Conservation (phyloP, 2,329 filamentous ascomycete genomes). For the Monosporascus sp. region DNA sequence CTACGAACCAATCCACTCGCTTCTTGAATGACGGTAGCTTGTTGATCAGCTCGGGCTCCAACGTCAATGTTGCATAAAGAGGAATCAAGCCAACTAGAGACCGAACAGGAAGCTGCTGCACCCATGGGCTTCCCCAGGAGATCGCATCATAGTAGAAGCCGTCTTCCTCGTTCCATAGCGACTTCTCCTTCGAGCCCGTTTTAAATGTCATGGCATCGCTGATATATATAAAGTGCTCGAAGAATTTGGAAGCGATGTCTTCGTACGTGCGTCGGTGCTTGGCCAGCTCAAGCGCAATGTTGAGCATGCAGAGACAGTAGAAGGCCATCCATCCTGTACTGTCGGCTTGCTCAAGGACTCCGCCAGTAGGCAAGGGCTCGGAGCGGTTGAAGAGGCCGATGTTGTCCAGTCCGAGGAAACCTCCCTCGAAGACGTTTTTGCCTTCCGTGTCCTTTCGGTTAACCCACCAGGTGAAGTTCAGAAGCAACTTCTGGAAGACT, state of each 20-base stretch:
- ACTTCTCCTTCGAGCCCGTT: slow-evolving; percentile 68
- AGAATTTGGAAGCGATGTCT: slow-evolving; percentile 96
- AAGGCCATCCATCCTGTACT: slow-evolving; percentile 99
- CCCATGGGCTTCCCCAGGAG: slow-evolving; percentile 89
- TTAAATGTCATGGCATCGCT: slow-evolving; percentile 94
- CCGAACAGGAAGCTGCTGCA: slow-evolving; percentile 84
- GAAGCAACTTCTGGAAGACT: slow-evolving; percentile 89
- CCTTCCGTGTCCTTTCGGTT: slow-evolving; percentile 92
- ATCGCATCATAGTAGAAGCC: slow-evolving; percentile 99
- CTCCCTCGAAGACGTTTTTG: slow-evolving; percentile 96
- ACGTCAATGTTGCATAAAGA: slow-evolving; percentile 82
- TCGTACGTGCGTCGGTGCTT: slow-evolving; percentile 95
- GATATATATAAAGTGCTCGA: slow-evolving; percentile 97
- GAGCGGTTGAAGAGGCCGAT: slow-evolving; percentile 97
- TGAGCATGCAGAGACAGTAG: slow-evolving; percentile 93
- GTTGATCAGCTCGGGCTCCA: slow-evolving; percentile 91
- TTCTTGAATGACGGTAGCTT: slow-evolving; percentile 90
- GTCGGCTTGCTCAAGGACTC: slow-evolving; percentile 91
- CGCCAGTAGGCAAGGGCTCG: slow-evolving; percentile 87
- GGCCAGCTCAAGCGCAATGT: slow-evolving; percentile 89
- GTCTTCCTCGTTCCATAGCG: slow-evolving; percentile 93
- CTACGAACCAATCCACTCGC: slow-evolving; percentile 88
- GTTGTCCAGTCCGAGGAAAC: slow-evolving; percentile 92
- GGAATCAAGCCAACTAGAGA: slow-evolving; percentile 93
- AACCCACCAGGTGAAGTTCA: slow-evolving; percentile 99